Evolutionary conservation across 202 grass and related monocot genomes (phyloP).

Genomic region (Schoenoplectus tabernaemontani): DNA sequence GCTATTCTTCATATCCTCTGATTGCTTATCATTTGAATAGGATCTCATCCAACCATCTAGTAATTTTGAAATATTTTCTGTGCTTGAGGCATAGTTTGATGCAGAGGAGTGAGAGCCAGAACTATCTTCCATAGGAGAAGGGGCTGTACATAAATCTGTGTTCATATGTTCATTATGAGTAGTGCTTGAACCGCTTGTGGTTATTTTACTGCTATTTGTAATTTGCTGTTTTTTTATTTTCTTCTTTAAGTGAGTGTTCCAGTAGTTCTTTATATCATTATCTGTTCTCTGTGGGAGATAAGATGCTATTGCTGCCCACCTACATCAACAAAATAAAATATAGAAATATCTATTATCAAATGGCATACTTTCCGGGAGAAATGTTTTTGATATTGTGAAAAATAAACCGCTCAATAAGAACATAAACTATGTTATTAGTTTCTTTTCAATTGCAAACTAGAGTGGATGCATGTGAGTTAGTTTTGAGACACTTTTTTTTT

Average conservation of each 20-base stretch:
- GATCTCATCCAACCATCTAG: slow-evolving; percentile 32
- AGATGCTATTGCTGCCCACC: slow-evolving; percentile 85
- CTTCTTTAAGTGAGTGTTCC: slow-evolving; percentile 90
- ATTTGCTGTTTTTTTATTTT: slow-evolving; percentile 32
- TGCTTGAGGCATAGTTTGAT: slow-evolving; percentile 20
- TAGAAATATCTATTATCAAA: neutral
- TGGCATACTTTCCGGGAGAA: neutral
- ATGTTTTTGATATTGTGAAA: neutral
- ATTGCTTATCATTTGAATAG: slow-evolving; percentile 20
- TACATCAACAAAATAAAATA: slow-evolving; percentile 21
- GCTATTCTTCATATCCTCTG: neutral
- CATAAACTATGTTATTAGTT: neutral
- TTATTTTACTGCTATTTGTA: slow-evolving; percentile 16
- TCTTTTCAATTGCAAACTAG: neutral
- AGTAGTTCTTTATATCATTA: slow-evolving; percentile 98
- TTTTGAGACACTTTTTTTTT: neutral
- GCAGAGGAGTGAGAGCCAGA: neutral
- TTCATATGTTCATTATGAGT: slow-evolving; percentile 12
- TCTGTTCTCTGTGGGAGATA: slow-evolving; percentile 83
- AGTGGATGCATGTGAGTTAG: neutral
- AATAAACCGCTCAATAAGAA: neutral
- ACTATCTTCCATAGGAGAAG: slow-evolving; percentile 15
- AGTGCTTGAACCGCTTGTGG: slow-evolving; percentile 4
- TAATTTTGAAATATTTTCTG: slow-evolving; percentile 25
- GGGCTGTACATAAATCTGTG: neutral